Base-by-base conservation (phyloP, 2,329 filamentous ascomycete species). In the Aspergillus cejpii region DNA sequence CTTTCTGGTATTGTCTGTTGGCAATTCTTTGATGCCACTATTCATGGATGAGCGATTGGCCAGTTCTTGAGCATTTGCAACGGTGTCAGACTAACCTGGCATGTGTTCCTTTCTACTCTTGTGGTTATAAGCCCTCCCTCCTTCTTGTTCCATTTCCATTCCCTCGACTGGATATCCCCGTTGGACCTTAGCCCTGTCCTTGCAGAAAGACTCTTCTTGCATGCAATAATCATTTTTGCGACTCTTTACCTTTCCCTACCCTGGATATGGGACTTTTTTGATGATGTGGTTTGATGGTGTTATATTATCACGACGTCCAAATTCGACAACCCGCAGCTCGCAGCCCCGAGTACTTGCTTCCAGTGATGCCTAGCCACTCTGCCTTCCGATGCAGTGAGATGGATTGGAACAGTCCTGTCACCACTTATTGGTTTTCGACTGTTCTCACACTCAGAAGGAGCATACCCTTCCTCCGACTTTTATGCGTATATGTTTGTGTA, bases 11-110 rank as follows among this genome's bases (percentile, higher is more conserved):
- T 58, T 54, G 49, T 54, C 49, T 49, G 43, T 46, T 49, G 48
- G 45, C 43, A 47, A 38, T 45, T 44, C 47, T 50, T 52, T 54
- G 56, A 56, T 49, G 54, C 53, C 40, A 43, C 48, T 57, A 41
- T 58, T 58, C 48, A 58, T 57, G 59, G 57, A 63, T 61, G 58
- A 65, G 59, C 57, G 57, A 57, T 60, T 64, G 56, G 59, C 59
- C 54, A 49, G 50, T 56, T 59, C 57, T 59, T 48, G 60, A 64
- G 61, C 62, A 65, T 65, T 63, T 64, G 53, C 59, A 65, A 60
- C 50, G 59, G 57, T 64, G 55, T 62, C 52, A 53, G 57, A 48
- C 52, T 63, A 46, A 52, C 48, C 53, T 59, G 58, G 56, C 56
- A 60, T 58, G 53, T 63, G 55, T 61, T 60, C 53, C 52, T 55